Conservation (phyloP, 139 green algal species). For the Haematococcus sp. region DNA sequence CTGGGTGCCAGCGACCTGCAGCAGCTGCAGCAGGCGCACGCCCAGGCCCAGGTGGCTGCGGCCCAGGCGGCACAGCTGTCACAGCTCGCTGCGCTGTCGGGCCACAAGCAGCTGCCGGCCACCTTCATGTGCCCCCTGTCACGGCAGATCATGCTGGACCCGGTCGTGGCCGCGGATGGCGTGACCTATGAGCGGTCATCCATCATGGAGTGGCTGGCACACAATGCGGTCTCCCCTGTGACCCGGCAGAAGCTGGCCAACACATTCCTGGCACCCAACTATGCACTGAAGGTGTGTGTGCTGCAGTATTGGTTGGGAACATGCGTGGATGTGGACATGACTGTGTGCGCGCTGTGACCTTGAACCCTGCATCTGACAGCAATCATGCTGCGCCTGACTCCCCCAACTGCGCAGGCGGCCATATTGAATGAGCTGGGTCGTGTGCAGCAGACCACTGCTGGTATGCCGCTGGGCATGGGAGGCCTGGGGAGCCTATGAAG, state of each 20-base stretch:
- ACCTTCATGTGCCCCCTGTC: conserved; percentile 44
- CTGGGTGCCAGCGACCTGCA: not conserved
- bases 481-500: no score
- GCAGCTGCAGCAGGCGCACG: not conserved
- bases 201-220: conserved; percentile 25
- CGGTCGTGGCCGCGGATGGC: conserved; percentile 50
- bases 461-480: no score
- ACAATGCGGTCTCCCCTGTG: conserved; percentile 17
- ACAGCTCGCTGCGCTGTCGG: not conserved
- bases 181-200: conserved; percentile 46
- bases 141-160: conserved; percentile 39
- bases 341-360: no score
- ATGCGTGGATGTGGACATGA: no score
- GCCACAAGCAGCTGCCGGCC: conserved; percentile 22
- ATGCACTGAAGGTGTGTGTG: conserved; percentile 19
- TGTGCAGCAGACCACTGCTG: no score
- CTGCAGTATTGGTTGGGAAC: no score
- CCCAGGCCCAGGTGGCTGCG: not conserved
- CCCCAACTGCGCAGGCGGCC: no score
- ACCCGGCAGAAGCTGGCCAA: conserved; percentile 28
- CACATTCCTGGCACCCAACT: conserved; percentile 31
- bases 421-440: no score
- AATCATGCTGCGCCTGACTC: no score
- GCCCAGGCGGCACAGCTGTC: not conserved
- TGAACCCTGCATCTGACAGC: no score